phyloP scores from a whole-genome alignment of 352 stramenopile species.

The Phytopythium aichiense region DNA sequence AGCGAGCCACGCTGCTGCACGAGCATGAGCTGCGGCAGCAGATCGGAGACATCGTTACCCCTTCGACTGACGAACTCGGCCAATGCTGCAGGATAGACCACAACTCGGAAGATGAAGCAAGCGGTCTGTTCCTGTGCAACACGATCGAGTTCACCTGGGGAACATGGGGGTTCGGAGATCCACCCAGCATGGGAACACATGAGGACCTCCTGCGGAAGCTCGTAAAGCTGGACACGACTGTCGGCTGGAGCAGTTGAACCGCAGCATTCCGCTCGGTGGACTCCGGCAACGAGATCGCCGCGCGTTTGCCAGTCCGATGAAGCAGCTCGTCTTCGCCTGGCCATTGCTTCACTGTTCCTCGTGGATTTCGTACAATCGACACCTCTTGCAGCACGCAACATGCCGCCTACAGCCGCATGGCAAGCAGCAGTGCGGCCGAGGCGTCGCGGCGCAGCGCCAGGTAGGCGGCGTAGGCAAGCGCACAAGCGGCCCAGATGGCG shows the following conservation, averaged over 20 bases:
- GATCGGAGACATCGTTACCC: conserved; percentile 66
- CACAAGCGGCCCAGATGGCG: conserved; percentile 42
- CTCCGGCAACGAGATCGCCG: conserved; percentile 66
- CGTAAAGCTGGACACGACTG: conserved; percentile 68
- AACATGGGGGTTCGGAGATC: conserved; percentile 74
- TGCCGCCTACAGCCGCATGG: neutral
- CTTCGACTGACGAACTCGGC: conserved; percentile 55
- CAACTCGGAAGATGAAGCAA: conserved; percentile 73
- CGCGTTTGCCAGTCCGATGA: conserved; percentile 78
- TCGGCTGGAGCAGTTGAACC: conserved; percentile 83
- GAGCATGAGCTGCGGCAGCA: conserved; percentile 68
- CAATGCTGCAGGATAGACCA: conserved; percentile 65
- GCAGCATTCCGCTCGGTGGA: conserved; percentile 72
- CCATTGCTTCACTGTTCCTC: too few relatives aligned
- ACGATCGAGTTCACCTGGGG: conserved; percentile 87
- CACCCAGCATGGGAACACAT: conserved; percentile 83
- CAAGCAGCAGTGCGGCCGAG: neutral
- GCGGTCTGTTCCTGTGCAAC: conserved; percentile 74
- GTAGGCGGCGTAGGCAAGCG: conserved; percentile 17
- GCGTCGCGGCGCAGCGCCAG: conserved; percentile 6
- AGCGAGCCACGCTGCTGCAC: conserved; percentile 39
- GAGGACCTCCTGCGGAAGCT: conserved; percentile 61
- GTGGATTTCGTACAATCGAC: too few relatives aligned
- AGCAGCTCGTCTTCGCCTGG: conserved; percentile 30
- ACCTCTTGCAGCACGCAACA: too few relatives aligned